Evolutionary conservation across 2,329 filamentous ascomycete species (phyloP).

Genomic region (Trichophaea hybrida): DNA sequence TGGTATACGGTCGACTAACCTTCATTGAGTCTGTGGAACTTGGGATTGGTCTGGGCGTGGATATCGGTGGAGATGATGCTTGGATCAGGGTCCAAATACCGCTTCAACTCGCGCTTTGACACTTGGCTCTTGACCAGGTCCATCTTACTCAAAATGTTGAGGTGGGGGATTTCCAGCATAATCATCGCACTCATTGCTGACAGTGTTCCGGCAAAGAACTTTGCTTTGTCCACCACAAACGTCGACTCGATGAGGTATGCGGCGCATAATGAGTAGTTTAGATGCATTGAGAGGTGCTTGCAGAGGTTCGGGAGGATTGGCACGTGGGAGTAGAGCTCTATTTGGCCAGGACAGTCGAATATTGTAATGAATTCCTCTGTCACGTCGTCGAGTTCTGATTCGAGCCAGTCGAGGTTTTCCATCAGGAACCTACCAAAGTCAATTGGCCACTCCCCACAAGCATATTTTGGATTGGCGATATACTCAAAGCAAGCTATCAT

Average conservation of each 20-base stretch:
- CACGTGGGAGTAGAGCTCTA: constrained; percentile 95
- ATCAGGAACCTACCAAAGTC: constrained; percentile 49
- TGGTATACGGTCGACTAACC: constrained; percentile 6
- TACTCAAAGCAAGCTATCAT: constrained; percentile 87
- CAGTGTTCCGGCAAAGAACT: constrained; percentile 91
- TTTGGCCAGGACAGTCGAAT: constrained; percentile 97
- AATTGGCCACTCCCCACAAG: neutral
- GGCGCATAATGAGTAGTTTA: constrained; percentile 50
- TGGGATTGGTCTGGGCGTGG: constrained; percentile 40
- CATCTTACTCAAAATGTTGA: constrained; percentile 97
- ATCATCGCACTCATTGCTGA: constrained; percentile 98
- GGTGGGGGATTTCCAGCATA: constrained; percentile 90
- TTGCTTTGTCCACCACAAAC: constrained; percentile 87
- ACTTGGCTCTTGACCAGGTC: constrained; percentile 86
- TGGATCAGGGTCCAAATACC: constrained; percentile 77
- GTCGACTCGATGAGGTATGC: constrained; percentile 90
- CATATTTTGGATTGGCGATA: neutral
- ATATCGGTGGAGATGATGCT: constrained; percentile 65
- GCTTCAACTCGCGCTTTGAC: constrained; percentile 71
- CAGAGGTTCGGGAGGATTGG: constrained; percentile 78
- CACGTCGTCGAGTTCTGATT: constrained; percentile 57
- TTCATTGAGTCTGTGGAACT: constrained; percentile 51
- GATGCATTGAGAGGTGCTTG: constrained; percentile 70
- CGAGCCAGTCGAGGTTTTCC: constrained; percentile 85
- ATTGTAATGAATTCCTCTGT: constrained; percentile 95